Conservation (phyloP, 1,284 basidiomycete genomes). For the Acaromyces ingoldii region DNA sequence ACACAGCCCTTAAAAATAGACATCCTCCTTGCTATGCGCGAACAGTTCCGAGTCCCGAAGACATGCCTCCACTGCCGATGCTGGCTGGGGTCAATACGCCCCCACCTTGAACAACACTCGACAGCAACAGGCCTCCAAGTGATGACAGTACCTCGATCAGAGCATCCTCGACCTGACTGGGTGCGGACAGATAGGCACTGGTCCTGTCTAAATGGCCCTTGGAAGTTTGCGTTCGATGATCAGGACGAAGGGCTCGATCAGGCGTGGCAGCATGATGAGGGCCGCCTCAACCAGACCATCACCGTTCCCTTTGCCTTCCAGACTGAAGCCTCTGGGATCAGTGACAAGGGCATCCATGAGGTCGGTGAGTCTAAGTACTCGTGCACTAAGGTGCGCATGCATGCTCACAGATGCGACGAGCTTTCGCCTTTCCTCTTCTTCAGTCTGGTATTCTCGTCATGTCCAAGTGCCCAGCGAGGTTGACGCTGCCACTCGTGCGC, state of each 20-base stretch:
- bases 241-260: slow-evolving; percentile 14
- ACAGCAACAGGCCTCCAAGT: neutral
- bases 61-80: no score
- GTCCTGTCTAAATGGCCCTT: slow-evolving; percentile 9
- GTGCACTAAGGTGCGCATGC: no score
- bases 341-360: slow-evolving; percentile 5
- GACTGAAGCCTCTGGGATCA: slow-evolving; percentile 9
- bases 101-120: no score
- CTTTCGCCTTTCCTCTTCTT: no score
- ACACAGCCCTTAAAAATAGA: no score
- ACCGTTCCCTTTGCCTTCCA: slow-evolving; percentile 18
- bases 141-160: slow-evolving; percentile 2
- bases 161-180: slow-evolving; percentile 15
- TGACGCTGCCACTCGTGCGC: slow-evolving; percentile 3
- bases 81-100: no score
- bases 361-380: slow-evolving; percentile 17
- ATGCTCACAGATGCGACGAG: no score
- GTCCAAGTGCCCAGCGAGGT: neutral
- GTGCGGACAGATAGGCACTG: slow-evolving; percentile 5
- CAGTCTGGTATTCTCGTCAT: neutral
- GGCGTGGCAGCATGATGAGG: slow-evolving; percentile 10
- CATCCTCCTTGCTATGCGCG: no score
- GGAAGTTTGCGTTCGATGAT: slow-evolving; percentile 20
- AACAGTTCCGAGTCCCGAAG: no score
- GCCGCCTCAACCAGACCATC: slow-evolving; percentile 5